phyloP scores from a whole-genome alignment of 257 asterid genomes.

The Schizonepeta tenuifolia region DNA sequence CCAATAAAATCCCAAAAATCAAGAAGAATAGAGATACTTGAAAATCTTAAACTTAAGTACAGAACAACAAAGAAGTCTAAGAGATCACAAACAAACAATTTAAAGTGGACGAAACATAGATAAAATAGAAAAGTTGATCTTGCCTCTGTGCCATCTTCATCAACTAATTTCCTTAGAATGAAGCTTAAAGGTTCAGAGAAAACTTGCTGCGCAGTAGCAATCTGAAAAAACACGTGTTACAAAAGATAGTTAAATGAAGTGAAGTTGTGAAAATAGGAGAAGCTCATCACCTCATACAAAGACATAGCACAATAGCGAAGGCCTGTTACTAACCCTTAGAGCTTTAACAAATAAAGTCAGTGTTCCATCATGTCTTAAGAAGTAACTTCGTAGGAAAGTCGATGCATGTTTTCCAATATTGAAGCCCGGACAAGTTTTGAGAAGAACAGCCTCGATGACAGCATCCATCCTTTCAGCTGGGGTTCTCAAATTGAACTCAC shows the following conservation, averaged over 20 bases:
- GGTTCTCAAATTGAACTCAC: conserved; percentile 70
- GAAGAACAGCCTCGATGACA: conserved; percentile 69
- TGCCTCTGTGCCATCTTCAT: conserved; percentile 57
- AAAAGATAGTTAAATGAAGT: conserved; percentile 17
- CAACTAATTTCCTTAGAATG: conserved; percentile 41
- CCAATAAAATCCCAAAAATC: conserved; percentile 10
- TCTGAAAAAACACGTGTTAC: conserved; percentile 50
- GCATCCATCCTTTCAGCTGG: conserved; percentile 90
- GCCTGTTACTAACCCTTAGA: conserved; percentile 59
- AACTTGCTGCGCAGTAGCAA: conserved; percentile 71
- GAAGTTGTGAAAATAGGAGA: conserved; percentile 28
- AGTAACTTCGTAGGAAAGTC: conserved; percentile 72
- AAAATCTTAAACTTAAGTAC: too few relatives aligned
- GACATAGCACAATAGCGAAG: conserved; percentile 6
- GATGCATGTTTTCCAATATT: conserved; percentile 73
- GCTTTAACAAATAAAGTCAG: conserved; percentile 82
- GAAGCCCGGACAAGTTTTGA: conserved; percentile 60
- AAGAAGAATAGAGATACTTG: background rate
- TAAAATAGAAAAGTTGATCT: conserved; percentile 26
- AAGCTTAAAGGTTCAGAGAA: conserved; percentile 59
- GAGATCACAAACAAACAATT: conserved; percentile 22
- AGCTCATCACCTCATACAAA: conserved; percentile 31
- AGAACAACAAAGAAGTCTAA: background rate
- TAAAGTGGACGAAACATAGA: background rate
- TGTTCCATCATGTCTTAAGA: conserved; percentile 91